Conservation (phyloP, 148 eudicot genomes). For the Chenopodium berlandieri region DNA sequence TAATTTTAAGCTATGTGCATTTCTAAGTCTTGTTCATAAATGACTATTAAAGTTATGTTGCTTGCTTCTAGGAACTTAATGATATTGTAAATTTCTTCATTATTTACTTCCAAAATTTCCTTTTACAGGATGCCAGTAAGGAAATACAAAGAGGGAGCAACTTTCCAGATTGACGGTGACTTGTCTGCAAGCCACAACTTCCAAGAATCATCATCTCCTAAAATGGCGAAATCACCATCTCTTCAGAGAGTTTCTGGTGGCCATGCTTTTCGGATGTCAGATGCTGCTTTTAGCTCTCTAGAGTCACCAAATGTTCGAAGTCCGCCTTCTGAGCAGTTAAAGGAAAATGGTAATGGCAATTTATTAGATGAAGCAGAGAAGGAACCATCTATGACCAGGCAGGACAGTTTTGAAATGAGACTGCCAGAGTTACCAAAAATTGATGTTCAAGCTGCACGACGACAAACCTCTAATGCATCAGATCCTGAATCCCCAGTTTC, state of each 20-base stretch:
- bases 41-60: background rate
- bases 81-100: slow-evolving; percentile 2
- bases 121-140: slow-evolving; percentile 75
- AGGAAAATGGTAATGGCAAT: slow-evolving; percentile 80
- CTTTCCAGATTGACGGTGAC: slow-evolving; percentile 84
- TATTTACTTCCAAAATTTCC: background rate
- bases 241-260: slow-evolving; percentile 75
- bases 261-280: slow-evolving; percentile 58
- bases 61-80: background rate
- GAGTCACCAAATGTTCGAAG: slow-evolving; percentile 77
- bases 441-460: slow-evolving; percentile 63
- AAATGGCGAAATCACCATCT: slow-evolving; percentile 91
- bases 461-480: slow-evolving; percentile 56
- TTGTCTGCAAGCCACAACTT: slow-evolving; percentile 54
- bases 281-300: slow-evolving; percentile 64
- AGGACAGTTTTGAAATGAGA: slow-evolving; percentile 95
- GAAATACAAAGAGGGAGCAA: slow-evolving; percentile 55
- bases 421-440: slow-evolving; percentile 89
- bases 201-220: slow-evolving; percentile 94
- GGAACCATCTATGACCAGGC: slow-evolving; percentile 83
- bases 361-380: slow-evolving; percentile 52
- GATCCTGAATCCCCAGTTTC: slow-evolving; percentile 98
- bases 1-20: background rate
- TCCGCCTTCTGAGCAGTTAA: slow-evolving; percentile 75
- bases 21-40: background rate